phyloP scores from a whole-genome alignment of 2,329 filamentous ascomycete species.

The Chaetomiaceae sp. region DNA sequence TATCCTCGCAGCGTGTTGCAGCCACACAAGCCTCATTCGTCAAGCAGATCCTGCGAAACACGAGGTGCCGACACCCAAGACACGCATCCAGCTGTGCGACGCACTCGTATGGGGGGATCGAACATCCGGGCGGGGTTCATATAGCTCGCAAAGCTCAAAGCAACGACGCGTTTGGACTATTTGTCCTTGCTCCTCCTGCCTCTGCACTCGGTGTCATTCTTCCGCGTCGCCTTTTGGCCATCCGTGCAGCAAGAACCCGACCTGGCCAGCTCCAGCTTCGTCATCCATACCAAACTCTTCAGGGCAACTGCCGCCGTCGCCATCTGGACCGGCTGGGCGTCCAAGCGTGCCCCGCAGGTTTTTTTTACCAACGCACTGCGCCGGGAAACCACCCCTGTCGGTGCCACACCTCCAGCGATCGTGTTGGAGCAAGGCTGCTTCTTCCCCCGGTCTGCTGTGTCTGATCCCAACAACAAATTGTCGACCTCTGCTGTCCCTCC shows the following conservation, averaged over 20 bases:
- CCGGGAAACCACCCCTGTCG: constrained; percentile 15
- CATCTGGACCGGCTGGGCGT: constrained; percentile 12
- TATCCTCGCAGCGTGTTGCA: constrained; percentile 1
- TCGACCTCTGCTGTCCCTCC: background rate
- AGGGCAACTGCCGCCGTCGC: constrained; percentile 11
- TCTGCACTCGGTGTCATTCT: background rate
- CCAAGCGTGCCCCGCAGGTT: constrained; percentile 12
- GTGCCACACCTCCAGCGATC: constrained; percentile 13
- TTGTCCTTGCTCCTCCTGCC: no score
- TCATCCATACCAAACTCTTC: constrained; percentile 7
- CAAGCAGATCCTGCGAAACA: constrained; percentile 5
- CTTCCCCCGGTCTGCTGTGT: background rate
- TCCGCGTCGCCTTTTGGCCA: constrained; percentile 3
- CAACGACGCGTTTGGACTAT: no score
- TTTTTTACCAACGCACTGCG: constrained; percentile 1
- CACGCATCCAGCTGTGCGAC: constrained; percentile 10
- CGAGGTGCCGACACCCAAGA: constrained; percentile 5
- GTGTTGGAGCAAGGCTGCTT: constrained; percentile 7
- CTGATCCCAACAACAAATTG: constrained; percentile 21
- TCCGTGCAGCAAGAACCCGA: background rate
- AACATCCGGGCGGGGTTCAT: no score
- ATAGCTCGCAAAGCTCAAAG: background rate
- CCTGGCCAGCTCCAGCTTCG: constrained; percentile 9
- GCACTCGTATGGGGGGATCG: no score
- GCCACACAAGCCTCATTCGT: constrained; percentile 8